Evolutionary conservation across 805 yeast species (phyloP).

Genomic region (Candida sonorensis): DNA sequence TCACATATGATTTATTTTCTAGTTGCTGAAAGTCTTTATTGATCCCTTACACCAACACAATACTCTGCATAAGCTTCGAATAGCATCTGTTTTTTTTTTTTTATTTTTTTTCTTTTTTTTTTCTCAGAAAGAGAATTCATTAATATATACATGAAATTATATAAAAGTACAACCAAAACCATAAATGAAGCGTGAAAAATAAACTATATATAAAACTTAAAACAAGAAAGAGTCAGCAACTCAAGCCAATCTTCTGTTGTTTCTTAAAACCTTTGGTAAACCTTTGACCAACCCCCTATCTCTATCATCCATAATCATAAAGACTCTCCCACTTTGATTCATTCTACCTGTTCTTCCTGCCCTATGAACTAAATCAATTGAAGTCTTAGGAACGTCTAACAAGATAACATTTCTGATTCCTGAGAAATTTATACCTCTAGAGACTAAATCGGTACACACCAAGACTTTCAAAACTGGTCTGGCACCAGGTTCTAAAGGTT

Average conservation of each 20-base stretch:
- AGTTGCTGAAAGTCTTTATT: too few relatives aligned
- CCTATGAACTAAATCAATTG: slow-evolving; percentile 84
- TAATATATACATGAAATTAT: too few relatives aligned
- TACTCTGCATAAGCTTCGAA: too few relatives aligned
- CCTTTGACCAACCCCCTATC: slow-evolving; percentile 80
- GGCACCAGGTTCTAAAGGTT: slow-evolving; percentile 28
- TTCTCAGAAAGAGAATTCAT: too few relatives aligned
- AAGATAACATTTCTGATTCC: slow-evolving; percentile 76
- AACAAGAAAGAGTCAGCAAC: too few relatives aligned
- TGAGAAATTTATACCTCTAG: slow-evolving; percentile 84
- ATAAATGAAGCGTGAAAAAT: too few relatives aligned
- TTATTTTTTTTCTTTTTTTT: too few relatives aligned
- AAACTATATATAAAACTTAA: too few relatives aligned
- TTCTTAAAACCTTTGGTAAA: slow-evolving; percentile 60
- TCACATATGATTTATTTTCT: too few relatives aligned
- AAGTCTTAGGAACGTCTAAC: slow-evolving; percentile 77
- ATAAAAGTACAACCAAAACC: too few relatives aligned
- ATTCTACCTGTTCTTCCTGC: slow-evolving; percentile 93
- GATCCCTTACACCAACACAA: too few relatives aligned
- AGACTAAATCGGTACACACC: slow-evolving; percentile 81
- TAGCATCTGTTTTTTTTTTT: too few relatives aligned
- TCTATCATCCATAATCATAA: slow-evolving; percentile 61
- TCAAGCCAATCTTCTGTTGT: slow-evolving; percentile 33
- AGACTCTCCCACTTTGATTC: slow-evolving; percentile 84
- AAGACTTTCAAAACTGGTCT: slow-evolving; percentile 51